These are phyloP conservation scores for Hemisphaericaspora xylanilytica DNA, from an alignment of 1,139 yeast genomes.

Conservation along the genomic window DNA sequence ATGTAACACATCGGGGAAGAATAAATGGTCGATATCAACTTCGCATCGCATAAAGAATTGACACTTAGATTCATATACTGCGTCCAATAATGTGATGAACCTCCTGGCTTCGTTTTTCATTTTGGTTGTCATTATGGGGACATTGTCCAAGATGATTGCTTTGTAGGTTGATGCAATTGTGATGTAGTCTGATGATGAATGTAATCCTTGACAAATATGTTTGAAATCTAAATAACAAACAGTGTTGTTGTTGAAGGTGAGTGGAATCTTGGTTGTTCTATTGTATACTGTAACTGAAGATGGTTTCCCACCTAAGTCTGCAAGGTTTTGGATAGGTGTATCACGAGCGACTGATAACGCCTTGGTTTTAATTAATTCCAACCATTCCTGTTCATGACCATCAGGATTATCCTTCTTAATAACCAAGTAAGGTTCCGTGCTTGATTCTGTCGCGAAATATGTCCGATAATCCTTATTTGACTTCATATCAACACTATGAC, in stretches of 20 bases:
- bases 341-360: conserved; percentile 18
- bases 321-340: conserved; percentile 15
- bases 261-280: conserved; percentile 48
- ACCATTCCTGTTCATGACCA: conserved; percentile 37
- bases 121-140: conserved; percentile 56
- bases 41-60: conserved; percentile 53
- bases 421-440: conserved; percentile 26
- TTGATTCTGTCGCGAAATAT: conserved; percentile 30
- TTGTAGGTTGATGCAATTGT: conserved; percentile 60
- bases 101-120: conserved; percentile 70
- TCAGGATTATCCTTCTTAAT: conserved; percentile 23
- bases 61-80: conserved; percentile 66
- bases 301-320: conserved; percentile 23
- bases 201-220: conserved; percentile 56
- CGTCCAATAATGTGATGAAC: conserved; percentile 65
- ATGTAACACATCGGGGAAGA: conserved; percentile 52
- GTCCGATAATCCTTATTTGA: conserved; percentile 56
- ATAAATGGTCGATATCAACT: conserved; percentile 48
- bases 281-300: conserved; percentile 53
- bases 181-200: conserved; percentile 68
- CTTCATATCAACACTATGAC: conserved; percentile 62
- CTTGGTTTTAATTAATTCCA: conserved; percentile 21
- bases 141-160: conserved; percentile 56
- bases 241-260: conserved; percentile 32
- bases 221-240: conserved; percentile 52